Evolutionary conservation across 345 rosid species (phyloP), one percentile per base, ranked within the genome.

Genomic region (Populus deltoides): DNA sequence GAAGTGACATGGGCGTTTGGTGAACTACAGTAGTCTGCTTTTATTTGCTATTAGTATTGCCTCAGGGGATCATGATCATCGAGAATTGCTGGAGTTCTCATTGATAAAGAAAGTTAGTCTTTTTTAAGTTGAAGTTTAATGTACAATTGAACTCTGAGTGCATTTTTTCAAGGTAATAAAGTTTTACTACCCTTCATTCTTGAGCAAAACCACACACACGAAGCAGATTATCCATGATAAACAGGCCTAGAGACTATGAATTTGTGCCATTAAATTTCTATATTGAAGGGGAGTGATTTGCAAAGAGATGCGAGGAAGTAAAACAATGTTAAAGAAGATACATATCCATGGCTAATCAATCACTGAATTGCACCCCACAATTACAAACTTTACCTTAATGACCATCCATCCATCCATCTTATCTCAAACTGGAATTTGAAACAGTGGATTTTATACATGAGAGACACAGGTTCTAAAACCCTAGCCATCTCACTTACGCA

Each of bases 61-160:
- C 75, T 77, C 59, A 72, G 45, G 49, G 18, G 63, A 69, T 53
- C 66, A 20, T 63, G 45, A 25, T 73, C 39, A 27, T 5, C 10
- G 9, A 33, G 16, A 47, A 4, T 8, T 57, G 59, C 12, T 24
- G 41, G 55, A 39, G 27, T 69, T 22, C 39, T 4, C n/a, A 68
- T 8, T 63, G 16, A 63, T 12, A 27, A 24, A 24, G 67, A 25
- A 29, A 63, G 27, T 63, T 47, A 15, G 2, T 47, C 18, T 15
- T 16, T 47, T 66, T 51, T 62, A 68, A 55, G 59, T 67, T 66
- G 67, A n/a, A 73, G 51, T 73, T 73, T 59, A 73, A 75, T 47
- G 18, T 33, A 75, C 20, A 25, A 22, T 63, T 53, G 72, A 47
- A 51, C 17, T 75, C 16, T 29, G 53, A 76, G 74, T 2, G 72